A percentile compares a stretch with the other conserved stretches of the same genome.
Conservation (phyloP, 192 early-diverging fungal species). For the Chytriomyces hyalinus region DNA sequence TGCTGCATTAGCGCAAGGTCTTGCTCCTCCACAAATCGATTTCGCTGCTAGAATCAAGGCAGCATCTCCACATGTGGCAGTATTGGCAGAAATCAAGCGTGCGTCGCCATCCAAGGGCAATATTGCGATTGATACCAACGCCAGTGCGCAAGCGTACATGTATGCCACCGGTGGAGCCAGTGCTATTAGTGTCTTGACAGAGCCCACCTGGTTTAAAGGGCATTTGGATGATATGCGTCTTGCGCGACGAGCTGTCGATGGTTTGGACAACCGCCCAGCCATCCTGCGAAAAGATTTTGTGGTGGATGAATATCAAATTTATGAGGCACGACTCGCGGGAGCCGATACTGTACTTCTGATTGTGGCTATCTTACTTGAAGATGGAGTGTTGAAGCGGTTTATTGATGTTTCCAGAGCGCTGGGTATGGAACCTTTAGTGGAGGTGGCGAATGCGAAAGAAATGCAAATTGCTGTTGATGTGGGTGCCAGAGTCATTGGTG, state of each 20-base stretch:
- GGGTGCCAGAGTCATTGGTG: slow-evolving; percentile 89
- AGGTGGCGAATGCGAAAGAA: slow-evolving; percentile 91
- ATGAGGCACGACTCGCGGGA: slow-evolving; percentile 92
- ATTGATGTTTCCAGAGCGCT: slow-evolving; percentile 76
- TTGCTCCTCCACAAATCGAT: slow-evolving; percentile 79
- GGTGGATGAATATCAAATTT: slow-evolving; percentile 92
- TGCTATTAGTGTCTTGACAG: slow-evolving; percentile 96
- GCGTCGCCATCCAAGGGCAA: slow-evolving; percentile 94
- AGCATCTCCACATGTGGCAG: slow-evolving; percentile 59
- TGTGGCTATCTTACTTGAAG: slow-evolving; percentile 86
- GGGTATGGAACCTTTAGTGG: slow-evolving; percentile 98
- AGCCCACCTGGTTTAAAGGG: slow-evolving; percentile 99
- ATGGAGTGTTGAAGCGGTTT: slow-evolving; percentile 62
- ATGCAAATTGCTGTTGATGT: slow-evolving; percentile 83
- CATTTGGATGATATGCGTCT: slow-evolving; percentile 87
- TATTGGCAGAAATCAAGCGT: slow-evolving; percentile 98
- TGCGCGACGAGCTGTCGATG: slow-evolving; percentile 75
- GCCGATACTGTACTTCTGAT: slow-evolving; percentile 97
- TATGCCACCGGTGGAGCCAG: slow-evolving; percentile 92
- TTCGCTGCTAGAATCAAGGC: slow-evolving; percentile 72
- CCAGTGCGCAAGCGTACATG: slow-evolving; percentile 80
- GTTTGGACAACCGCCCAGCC: slow-evolving; percentile 78
- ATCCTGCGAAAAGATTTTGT: slow-evolving; percentile 98
- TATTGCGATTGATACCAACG: slow-evolving; percentile 82
- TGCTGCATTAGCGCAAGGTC: slow-evolving; percentile 67